Percentiles rank a stretch among this genome's conserved stretches.
Evolutionary conservation across 2,329 filamentous ascomycete species (phyloP).

Genomic region (Xylaria sp.): DNA sequence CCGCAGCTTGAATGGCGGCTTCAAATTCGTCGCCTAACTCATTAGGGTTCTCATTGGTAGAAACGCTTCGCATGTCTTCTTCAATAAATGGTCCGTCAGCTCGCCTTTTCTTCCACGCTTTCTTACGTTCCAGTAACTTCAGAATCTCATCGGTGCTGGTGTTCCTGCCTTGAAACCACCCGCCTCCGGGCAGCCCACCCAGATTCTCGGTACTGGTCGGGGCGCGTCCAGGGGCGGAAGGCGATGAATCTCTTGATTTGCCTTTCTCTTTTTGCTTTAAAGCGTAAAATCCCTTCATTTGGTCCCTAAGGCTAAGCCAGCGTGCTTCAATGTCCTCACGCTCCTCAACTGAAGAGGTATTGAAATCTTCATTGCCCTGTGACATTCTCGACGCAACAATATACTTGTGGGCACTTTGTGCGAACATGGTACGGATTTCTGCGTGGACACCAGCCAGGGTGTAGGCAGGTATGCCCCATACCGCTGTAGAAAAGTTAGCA

Average conservation of each 20-base stretch:
- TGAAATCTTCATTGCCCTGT: slow-evolving; percentile 77
- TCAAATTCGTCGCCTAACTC: slow-evolving; percentile 73
- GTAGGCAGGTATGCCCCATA: slow-evolving; percentile 81
- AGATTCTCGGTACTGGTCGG: slow-evolving; percentile 28
- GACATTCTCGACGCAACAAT: slow-evolving; percentile 80
- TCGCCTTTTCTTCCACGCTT: slow-evolving; percentile 54
- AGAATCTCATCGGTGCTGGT: slow-evolving; percentile 64
- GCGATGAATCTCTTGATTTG: slow-evolving; percentile 50
- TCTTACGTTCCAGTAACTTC: slow-evolving; percentile 61
- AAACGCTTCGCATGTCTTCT: slow-evolving; percentile 39
- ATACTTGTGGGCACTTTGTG: slow-evolving; percentile 79
- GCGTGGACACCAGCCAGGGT: slow-evolving; percentile 85
- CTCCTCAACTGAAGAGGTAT: slow-evolving; percentile 66
- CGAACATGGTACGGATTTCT: slow-evolving; percentile 77
- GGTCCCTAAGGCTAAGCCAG: slow-evolving; percentile 71
- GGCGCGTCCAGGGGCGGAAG: slow-evolving; percentile 38
- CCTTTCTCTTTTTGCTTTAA: slow-evolving; percentile 60
- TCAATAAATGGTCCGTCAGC: slow-evolving; percentile 42
- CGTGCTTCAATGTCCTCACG: slow-evolving; percentile 70
- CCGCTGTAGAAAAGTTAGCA: slow-evolving; percentile 53
- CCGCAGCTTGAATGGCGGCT: slow-evolving; percentile 75
- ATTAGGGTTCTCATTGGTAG: slow-evolving; percentile 27
- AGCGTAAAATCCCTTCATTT: slow-evolving; percentile 70
- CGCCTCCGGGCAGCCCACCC: slow-evolving; percentile 52
- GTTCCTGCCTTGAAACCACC: slow-evolving; percentile 62